phyloP scores from a whole-genome alignment of 352 stramenopile species.

The Peronospora belbahrii region DNA sequence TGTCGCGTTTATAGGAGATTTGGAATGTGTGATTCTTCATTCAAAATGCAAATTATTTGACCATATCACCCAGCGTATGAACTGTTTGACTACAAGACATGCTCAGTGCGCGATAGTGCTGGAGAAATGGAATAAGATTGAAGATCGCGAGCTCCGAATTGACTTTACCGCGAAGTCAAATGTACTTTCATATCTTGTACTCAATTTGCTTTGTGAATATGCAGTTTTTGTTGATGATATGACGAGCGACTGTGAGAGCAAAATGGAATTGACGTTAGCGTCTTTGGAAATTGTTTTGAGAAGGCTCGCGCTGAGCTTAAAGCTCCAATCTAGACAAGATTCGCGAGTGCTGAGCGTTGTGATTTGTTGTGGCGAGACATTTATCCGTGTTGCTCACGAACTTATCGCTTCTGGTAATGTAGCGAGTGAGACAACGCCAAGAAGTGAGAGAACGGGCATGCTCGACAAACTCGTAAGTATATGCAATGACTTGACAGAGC shows the following conservation, averaged over 20 bases:
- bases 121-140: conserved; percentile 17
- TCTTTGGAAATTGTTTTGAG: conserved; percentile 13
- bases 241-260: conserved; percentile 7
- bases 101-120: conserved; percentile 20
- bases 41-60: conserved; percentile 39
- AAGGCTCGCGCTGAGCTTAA: conserved; percentile 10
- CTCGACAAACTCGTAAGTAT: conserved; percentile 18
- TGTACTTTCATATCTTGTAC: conserved; percentile 26
- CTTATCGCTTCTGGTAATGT: neutral
- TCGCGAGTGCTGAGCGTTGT: conserved; percentile 3
- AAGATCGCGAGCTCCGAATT: conserved; percentile 10
- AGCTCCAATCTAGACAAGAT: neutral
- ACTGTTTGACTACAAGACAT: conserved; percentile 17
- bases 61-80: conserved; percentile 19
- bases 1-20: conserved; percentile 12
- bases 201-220: conserved; percentile 42
- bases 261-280: conserved; percentile 2
- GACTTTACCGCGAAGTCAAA: conserved; percentile 35
- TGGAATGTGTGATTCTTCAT: conserved; percentile 32
- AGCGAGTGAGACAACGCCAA: neutral
- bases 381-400: conserved; percentile 12
- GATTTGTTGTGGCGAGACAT: conserved; percentile 17
- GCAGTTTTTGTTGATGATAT: conserved; percentile 23
- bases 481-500: conserved; percentile 10
- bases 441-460: conserved; percentile 5